Evolutionary conservation across 2,329 filamentous ascomycete species (phyloP).

Genomic region (Venturia pyrina): DNA sequence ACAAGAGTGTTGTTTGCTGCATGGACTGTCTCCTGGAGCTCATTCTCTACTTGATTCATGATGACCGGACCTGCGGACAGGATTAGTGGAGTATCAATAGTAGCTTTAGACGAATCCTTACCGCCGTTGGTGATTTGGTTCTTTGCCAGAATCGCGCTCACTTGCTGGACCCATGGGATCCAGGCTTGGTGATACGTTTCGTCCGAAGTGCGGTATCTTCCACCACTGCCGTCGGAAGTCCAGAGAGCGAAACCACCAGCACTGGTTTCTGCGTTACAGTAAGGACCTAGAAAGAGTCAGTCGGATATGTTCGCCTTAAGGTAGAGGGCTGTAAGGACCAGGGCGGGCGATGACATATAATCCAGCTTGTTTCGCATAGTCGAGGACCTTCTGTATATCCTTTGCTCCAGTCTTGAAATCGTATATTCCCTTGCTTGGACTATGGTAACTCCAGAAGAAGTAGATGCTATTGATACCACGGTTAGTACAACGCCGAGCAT

Average conservation of each 20-base stretch:
- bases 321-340: too few relatives aligned
- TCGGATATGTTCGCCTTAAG: background rate
- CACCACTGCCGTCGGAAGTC: slow-evolving; percentile 51
- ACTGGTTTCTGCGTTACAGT: slow-evolving; percentile 54
- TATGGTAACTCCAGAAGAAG: slow-evolving; percentile 40
- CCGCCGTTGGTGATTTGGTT: slow-evolving; percentile 46
- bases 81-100: too few relatives aligned
- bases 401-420: slow-evolving; percentile 45
- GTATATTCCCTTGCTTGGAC: slow-evolving; percentile 32
- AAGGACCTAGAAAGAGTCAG: slow-evolving; percentile 35
- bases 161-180: slow-evolving; percentile 43
- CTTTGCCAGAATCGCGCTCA: slow-evolving; percentile 41
- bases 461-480: slow-evolving; percentile 33
- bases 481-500: background rate
- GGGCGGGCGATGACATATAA: slow-evolving; percentile 47
- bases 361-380: slow-evolving; percentile 44
- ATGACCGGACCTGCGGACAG: slow-evolving; percentile 37
- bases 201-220: slow-evolving; percentile 43
- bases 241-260: slow-evolving; percentile 54
- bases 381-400: slow-evolving; percentile 42
- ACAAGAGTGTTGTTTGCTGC: slow-evolving; percentile 40
- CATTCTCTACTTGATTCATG: slow-evolving; percentile 52
- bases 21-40: slow-evolving; percentile 39
- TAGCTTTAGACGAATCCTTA: background rate
- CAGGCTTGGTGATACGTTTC: slow-evolving; percentile 43